Base-by-base conservation (phyloP, 2,329 filamentous ascomycete species). In the Aspergillus caelatus region DNA sequence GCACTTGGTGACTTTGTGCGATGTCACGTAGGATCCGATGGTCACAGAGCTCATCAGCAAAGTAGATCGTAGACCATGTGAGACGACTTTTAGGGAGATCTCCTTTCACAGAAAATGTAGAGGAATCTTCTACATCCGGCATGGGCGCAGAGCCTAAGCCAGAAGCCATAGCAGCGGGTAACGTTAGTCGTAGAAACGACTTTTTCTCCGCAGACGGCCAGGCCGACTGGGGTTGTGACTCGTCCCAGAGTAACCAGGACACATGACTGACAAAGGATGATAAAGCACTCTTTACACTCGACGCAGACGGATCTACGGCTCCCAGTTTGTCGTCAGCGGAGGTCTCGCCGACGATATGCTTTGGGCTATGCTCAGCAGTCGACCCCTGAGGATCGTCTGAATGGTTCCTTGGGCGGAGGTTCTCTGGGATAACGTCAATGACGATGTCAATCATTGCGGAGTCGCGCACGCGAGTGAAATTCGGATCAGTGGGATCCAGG, bases 401-500 rank as follows among this genome's bases (percentile, higher is more conserved):
- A 70, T 64, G 70, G 72, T 74, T 77, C 68, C 71, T 68, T 70
- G 65, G 71, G 71, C 69, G 70, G 69, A 70, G 62, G 62, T 64
- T 69, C 62, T 77, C 74, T 72, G 77, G 76, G 61, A 76, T 71
- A 70, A 82, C 72, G 69, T 91, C 89, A 59, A 95, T 77, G 63
- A 94, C 84, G 46, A 97, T 78, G 69, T 96, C 92, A 57, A 96
- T 82, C 66, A 89, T 85, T 61, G 91, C 84, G 4, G 86, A 78
- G 71, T 97, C 92, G 54, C 91, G 87, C 30, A 94, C 83, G 32
- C 92, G 86, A 11, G 89, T 91, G 76, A 97, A 97, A 62, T 94
- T 89, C 16, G 93, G 91, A 77, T 97, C 94, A 26, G 88, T 86
- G 6, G 80, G 79, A 71, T 81, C 81, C 39, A 84, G 71, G 41